Evolutionary conservation across 352 stramenopile species (phyloP).

Genomic region (Phytophthora cryptogea): DNA sequence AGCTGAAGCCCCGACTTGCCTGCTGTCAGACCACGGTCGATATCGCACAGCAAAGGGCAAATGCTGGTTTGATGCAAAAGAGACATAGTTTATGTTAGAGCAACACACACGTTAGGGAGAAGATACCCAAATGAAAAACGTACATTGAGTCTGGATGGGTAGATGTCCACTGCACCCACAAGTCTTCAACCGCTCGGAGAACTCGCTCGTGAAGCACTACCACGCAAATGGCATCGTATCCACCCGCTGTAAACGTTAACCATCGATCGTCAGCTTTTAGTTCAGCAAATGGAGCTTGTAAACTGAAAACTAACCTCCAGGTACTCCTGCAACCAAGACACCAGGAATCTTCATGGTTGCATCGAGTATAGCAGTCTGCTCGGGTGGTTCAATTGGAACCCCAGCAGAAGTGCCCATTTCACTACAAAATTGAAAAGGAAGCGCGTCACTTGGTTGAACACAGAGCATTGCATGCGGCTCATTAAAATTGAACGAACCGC

Average conservation of each 20-base stretch:
- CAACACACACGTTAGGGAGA: not conserved
- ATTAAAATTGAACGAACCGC: constrained; percentile 47
- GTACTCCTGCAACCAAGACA: constrained; percentile 94
- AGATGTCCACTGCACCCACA: constrained; percentile 76
- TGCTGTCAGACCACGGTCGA: constrained; percentile 31
- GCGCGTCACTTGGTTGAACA: not conserved
- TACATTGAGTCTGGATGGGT: constrained; percentile 53
- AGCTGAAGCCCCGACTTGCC: constrained; percentile 31
- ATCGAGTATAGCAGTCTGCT: constrained; percentile 93
- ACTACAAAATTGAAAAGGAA: constrained; percentile 24
- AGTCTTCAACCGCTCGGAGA: constrained; percentile 61
- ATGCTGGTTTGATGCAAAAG: constrained; percentile 41
- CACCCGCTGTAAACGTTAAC: constrained; percentile 74
- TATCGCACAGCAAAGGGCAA: constrained; percentile 70
- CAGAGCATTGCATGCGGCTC: not conserved
- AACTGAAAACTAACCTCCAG: constrained; percentile 63
- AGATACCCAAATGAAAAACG: constrained; percentile 7
- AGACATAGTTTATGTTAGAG: not conserved
- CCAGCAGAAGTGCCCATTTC: constrained; percentile 89
- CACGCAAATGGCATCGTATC: constrained; percentile 96
- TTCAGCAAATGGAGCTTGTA: not conserved
- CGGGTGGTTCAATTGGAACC: constrained; percentile 93
- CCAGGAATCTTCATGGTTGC: constrained; percentile 92
- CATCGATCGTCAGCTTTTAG: not conserved
- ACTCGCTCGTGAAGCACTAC: constrained; percentile 71